Evolutionary conservation across 768 basidiomycete genomes (phyloP).

Genomic region (Mycena filopes): DNA sequence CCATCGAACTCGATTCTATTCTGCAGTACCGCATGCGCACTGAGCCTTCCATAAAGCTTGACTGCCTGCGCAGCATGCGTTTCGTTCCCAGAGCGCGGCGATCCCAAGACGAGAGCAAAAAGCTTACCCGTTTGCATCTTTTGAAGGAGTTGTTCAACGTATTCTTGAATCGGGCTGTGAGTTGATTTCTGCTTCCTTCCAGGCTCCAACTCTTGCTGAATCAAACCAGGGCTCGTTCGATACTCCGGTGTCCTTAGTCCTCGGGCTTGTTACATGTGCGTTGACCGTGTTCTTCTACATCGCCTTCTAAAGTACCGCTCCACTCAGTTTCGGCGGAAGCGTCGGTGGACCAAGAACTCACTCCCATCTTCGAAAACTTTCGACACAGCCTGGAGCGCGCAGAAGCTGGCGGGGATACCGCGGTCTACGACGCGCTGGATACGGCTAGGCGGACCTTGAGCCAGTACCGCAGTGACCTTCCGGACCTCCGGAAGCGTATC

Average conservation of each 20-base stretch:
- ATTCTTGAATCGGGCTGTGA: conserved; percentile 42
- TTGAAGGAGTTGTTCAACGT: conserved; percentile 42
- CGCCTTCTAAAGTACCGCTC: neutral
- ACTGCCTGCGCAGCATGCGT: conserved; percentile 14
- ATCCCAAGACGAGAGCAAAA: conserved; percentile 31
- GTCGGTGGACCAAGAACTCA: conserved; percentile 34
- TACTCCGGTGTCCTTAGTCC: conserved; percentile 39
- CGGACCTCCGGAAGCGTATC: conserved; percentile 38
- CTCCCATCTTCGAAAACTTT: conserved; percentile 43
- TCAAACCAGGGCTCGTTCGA: conserved; percentile 44
- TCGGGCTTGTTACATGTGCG: conserved; percentile 43
- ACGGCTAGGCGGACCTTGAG: conserved; percentile 34
- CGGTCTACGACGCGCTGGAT: conserved; percentile 43
- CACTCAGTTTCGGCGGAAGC: conserved; percentile 39
- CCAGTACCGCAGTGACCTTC: conserved; percentile 37
- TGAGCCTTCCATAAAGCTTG: conserved; percentile 1
- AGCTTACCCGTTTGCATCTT: conserved; percentile 38
- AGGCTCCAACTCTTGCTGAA: neutral
- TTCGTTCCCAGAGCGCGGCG: neutral
- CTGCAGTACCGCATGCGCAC: neutral
- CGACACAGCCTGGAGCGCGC: conserved; percentile 33
- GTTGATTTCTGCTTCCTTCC: neutral
- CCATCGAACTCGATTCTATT: neutral
- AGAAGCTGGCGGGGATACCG: conserved; percentile 38
- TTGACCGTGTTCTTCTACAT: too few species aligned